Base-by-base conservation (phyloP, 2,329 filamentous ascomycete species). In the Stagonosporopsis cucurbitacearum region DNA sequence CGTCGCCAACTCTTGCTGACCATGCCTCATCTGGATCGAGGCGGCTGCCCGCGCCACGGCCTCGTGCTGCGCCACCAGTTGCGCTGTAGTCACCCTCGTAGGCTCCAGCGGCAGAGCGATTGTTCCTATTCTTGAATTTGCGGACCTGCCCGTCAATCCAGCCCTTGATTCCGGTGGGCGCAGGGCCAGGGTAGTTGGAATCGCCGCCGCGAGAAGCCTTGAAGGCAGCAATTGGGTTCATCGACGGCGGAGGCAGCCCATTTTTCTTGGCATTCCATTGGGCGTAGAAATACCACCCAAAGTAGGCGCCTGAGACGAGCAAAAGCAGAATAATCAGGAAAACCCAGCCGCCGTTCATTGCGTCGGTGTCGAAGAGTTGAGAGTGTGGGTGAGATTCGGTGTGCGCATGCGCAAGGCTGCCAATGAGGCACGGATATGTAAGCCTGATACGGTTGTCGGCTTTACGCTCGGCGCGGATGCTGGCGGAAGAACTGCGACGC, bases 11-110 rank as follows among this genome's bases (percentile, higher is more conserved):
- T 57, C 90, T 82, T 60, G 90, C 78, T 77, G 95, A 91, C 92
- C 92, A 96, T 2, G 91, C 90, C 69, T 93, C 90, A 71, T 96
- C 91, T 1, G 90, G 90, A 68, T 95, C 91, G 41, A 92, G 82
- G 1, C 87, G 86, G 72, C 89, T 88, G 39, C 59, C 70, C 48
- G 64, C 68, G 41, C 78, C 77, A 26, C 74, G 70, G 51, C 78
- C 78, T 45, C 78, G 75, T 17, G 71, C 71, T 28, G 56, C 54
- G 40, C 60, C 59, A 13, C 69, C 72, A 53, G 68, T 67, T 46
- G 74, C 66, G 15, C 48, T 75, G 56, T 74, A 77, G 5, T 83
- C 78, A 66, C 92, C 90, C 78, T 92, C 90, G 79, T 92, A 92
- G 42, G 88, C 88, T 62, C 89, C 90, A 1, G 83, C 80, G 0